Base-by-base conservation (phyloP, 2,329 filamentous ascomycete species). In the Fusarium sp. region DNA sequence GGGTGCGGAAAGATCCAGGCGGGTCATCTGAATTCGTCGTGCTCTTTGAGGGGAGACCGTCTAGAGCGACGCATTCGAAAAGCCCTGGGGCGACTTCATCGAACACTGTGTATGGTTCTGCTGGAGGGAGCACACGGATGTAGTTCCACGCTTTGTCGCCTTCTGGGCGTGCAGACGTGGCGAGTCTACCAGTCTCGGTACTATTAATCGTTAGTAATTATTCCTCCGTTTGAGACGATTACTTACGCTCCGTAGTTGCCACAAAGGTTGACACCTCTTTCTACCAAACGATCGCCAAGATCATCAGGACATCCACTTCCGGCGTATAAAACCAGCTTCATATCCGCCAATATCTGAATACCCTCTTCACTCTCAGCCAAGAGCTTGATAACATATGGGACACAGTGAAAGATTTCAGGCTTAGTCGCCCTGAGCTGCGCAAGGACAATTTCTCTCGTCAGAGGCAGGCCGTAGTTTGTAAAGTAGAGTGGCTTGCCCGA, bases 331-430 rank as follows among this genome's bases (percentile, higher is more conserved):
- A 89, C 86, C 2, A 87, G 69, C 67, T 86, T 83, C 13, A 84
- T 78, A 24, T 77, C 75, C 1, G 75, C 75, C 17, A 90, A 75
- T 3, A 77, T 77, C 1, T 77, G 70, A 15, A 89, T 80, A 0
- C 89, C 89, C 19, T 84, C 81, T 1, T 84, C 78, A 0, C 83
- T 82, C 71, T 91, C 89, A 1, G 84, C 83, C 2, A 91, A 79
- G 0, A 92, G 77, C 70, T 91, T 90, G 19, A 92, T 75, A 0
- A 86, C 84, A 66, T 90, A 91, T 0, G 89, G 89, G 0, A 91
- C 89, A 4, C 81, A 83, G 57, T 89, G 84, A 32, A 91, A 84
- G 20, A 86, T 83, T 53, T 90, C 82, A 1, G 85, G 70, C 8
- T 67, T 66, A 0, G 51, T 47, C 3, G 60, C 52, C 9, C 58